A percentile compares a stretch with the other conserved stretches of the same genome.
These are phyloP conservation scores for Iris pallida DNA, from an alignment of 116 monocot genomes.

Conservation along the genomic window DNA sequence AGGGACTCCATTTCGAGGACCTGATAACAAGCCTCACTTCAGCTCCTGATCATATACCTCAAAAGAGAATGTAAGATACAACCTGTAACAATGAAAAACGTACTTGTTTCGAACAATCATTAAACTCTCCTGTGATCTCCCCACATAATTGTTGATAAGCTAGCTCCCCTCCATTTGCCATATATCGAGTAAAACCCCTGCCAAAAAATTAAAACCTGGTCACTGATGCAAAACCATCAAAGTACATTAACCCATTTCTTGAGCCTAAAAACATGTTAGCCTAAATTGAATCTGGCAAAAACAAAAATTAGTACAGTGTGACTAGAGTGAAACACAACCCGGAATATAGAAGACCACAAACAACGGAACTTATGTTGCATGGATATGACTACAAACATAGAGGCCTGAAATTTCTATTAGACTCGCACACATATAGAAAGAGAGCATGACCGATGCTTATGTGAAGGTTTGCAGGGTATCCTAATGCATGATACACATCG, in stretches of 20 bases:
- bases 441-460: too few species aligned
- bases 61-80: too few species aligned
- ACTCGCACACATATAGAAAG: too few species aligned
- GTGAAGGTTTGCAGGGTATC: too few species aligned
- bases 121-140: slow-evolving; percentile 81
- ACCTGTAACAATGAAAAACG: background rate
- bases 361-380: too few species aligned
- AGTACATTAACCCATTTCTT: background rate
- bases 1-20: slow-evolving; percentile 86
- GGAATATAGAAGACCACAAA: too few species aligned
- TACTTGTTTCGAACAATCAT: slow-evolving; percentile 91
- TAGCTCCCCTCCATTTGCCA: slow-evolving; percentile 65
- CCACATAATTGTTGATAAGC: slow-evolving; percentile 79
- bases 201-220: background rate
- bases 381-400: too few species aligned
- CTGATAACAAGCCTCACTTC: slow-evolving; percentile 27
- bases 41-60: background rate
- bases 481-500: too few species aligned
- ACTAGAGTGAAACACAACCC: too few species aligned
- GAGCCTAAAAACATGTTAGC: background rate
- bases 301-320: too few species aligned
- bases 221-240: background rate
- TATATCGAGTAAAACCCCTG: slow-evolving; percentile 86
- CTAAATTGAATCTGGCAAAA: too few species aligned
- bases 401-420: too few species aligned